Conservation (phyloP, 1,284 basidiomycete genomes). For the Coniferiporia weirii region DNA sequence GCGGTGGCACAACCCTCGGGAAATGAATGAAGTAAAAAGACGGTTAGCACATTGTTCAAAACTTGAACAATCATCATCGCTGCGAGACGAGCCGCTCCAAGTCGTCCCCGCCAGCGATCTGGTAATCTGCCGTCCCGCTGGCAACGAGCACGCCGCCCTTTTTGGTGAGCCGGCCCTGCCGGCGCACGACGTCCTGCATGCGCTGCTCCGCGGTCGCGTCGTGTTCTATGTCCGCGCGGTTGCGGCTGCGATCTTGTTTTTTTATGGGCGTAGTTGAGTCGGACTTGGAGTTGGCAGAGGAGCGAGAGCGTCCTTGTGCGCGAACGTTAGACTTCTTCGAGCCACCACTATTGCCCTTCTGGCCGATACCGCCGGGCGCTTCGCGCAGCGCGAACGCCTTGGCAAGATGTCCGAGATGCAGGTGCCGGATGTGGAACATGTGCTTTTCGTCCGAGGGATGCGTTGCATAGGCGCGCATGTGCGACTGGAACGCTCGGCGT, state of each 20-base stretch:
- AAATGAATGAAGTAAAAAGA: neutral
- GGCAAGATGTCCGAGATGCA: slow-evolving; percentile 95
- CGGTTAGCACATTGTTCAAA: neutral
- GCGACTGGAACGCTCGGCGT: slow-evolving; percentile 84
- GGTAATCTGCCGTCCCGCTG: slow-evolving; percentile 75
- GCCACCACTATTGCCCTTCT: slow-evolving; percentile 20
- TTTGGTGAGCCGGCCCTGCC: slow-evolving; percentile 79
- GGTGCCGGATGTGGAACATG: slow-evolving; percentile 90
- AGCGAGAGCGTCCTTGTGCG: slow-evolving; percentile 20
- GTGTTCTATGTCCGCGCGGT: slow-evolving; percentile 30
- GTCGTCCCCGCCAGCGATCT: slow-evolving; percentile 65
- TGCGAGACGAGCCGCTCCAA: slow-evolving; percentile 58
- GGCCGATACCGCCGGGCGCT: slow-evolving; percentile 67
- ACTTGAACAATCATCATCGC: neutral
- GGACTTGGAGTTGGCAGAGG: slow-evolving; percentile 14
- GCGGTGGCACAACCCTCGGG: too few relatives aligned
- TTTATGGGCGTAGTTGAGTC: slow-evolving; percentile 19
- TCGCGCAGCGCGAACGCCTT: slow-evolving; percentile 96
- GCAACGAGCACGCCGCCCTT: slow-evolving; percentile 76
- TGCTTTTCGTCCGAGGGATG: slow-evolving; percentile 94
- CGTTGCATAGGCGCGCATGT: slow-evolving; percentile 95
- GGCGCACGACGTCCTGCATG: slow-evolving; percentile 85
- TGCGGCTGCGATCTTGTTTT: slow-evolving; percentile 23
- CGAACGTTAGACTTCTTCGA: slow-evolving; percentile 16
- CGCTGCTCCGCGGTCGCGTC: slow-evolving; percentile 67